Percentiles rank a stretch among this genome's conserved stretches.
These are phyloP conservation scores for Mycogone perniciosa DNA, from an alignment of 2,329 filamentous ascomycete genomes.

Conservation along the genomic window DNA sequence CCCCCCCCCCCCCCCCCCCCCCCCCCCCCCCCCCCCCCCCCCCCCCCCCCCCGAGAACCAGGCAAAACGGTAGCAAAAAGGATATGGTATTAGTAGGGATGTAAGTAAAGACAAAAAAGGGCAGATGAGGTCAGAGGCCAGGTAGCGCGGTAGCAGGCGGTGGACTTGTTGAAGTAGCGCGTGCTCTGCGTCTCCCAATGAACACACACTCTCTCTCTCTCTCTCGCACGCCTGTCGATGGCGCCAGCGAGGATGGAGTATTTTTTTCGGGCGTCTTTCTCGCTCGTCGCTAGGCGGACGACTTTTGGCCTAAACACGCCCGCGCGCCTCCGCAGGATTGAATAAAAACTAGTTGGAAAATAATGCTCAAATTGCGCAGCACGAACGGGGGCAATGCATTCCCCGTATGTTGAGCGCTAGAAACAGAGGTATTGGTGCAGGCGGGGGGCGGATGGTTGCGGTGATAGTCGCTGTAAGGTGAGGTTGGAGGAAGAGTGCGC, in stretches of 20 bases:
- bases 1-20: too few species aligned
- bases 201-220: not conserved
- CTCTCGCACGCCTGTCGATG: not conserved
- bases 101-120: slow-evolving; percentile 24
- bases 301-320: too few species aligned
- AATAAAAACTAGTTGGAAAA: too few species aligned
- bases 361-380: too few species aligned
- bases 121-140: slow-evolving; percentile 37
- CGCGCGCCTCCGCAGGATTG: too few species aligned
- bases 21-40: too few species aligned
- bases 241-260: not conserved
- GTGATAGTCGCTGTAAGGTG: slow-evolving; percentile 15
- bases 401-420: not conserved
- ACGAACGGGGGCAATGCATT: not conserved
- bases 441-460: slow-evolving; percentile 6
- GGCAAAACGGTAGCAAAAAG: too few species aligned
- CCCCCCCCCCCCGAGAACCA: too few species aligned
- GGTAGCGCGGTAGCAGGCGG: slow-evolving; percentile 13
- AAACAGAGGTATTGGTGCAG: slow-evolving; percentile 1
- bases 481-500: slow-evolving; percentile 29
- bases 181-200: slow-evolving; percentile 2
- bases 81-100: slow-evolving; percentile 10
- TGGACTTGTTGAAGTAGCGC: slow-evolving; percentile 10
- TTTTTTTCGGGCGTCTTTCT: not conserved
- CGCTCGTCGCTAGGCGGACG: too few species aligned